A percentile compares a stretch with the other conserved stretches of the same genome.
Conservation (phyloP, 2,329 filamentous ascomycete species). For the Rhinocladiella similis region DNA sequence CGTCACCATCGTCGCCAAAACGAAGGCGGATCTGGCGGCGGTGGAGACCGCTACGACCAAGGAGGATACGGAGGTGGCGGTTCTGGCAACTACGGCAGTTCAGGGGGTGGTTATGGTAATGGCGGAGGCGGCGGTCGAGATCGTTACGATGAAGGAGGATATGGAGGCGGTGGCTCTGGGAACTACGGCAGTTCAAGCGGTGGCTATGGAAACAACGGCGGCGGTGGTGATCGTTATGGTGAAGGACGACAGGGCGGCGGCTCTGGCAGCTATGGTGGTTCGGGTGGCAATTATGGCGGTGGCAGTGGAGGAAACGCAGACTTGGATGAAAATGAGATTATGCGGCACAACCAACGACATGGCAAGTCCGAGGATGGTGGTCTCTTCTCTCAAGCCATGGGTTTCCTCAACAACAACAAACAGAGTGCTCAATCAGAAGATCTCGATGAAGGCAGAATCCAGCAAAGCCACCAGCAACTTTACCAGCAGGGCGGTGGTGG, state of each 20-base stretch:
- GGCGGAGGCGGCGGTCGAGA: constrained; percentile 19
- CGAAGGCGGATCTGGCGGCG: constrained; percentile 20
- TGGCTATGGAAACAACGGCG: constrained; percentile 4
- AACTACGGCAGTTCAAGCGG: constrained; percentile 12
- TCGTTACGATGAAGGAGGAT: constrained; percentile 19
- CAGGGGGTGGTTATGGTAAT: constrained; percentile 19
- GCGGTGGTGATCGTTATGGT: constrained; percentile 20
- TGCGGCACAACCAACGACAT: constrained; percentile 56
- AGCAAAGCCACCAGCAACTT: constrained; percentile 72
- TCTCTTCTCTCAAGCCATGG: constrained; percentile 59
- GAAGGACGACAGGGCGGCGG: constrained; percentile 18
- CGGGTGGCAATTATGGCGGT: constrained; percentile 18
- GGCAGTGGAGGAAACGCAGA: constrained; percentile 28
- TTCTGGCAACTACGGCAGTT: constrained; percentile 17
- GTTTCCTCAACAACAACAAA: constrained; percentile 56
- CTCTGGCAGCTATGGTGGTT: constrained; percentile 18
- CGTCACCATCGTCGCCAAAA: constrained; percentile 18
- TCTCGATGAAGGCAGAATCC: constrained; percentile 56
- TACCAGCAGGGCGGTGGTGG: constrained; percentile 59
- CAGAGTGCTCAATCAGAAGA: constrained; percentile 48
- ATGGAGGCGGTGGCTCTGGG: constrained; percentile 6
- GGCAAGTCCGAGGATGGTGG: constrained; percentile 51
- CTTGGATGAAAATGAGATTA: constrained; percentile 56
- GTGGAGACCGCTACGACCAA: constrained; percentile 18
- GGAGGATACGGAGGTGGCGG: constrained; percentile 18